Conservation (phyloP, 2,329 filamentous ascomycete genomes). For the Tolypocladium cylindrosporum region DNA sequence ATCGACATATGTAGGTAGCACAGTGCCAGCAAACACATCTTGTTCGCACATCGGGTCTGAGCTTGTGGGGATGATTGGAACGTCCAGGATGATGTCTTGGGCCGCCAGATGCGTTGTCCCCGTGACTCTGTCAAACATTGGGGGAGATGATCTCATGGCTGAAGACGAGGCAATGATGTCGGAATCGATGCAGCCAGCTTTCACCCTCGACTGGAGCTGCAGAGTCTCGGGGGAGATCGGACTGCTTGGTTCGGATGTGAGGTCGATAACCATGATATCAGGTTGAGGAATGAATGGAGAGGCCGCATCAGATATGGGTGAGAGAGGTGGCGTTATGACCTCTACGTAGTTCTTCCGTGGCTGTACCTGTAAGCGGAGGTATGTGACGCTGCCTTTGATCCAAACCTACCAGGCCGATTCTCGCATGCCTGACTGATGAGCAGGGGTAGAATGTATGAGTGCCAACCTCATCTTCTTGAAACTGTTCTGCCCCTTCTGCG, state of each 20-base stretch:
- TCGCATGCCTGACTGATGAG: background rate
- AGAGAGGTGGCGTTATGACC: conserved; percentile 16
- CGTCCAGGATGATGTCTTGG: conserved; percentile 10
- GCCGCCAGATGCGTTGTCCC: background rate
- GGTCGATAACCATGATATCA: conserved; percentile 12
- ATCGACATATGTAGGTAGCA: background rate
- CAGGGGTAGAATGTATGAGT: no score
- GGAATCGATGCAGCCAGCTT: conserved; percentile 10
- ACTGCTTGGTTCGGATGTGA: conserved; percentile 20
- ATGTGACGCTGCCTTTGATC: background rate
- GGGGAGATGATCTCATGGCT: conserved; percentile 8
- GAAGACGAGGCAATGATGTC: conserved; percentile 6
- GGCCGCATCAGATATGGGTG: conserved; percentile 12
- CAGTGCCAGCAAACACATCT: background rate
- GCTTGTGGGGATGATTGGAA: conserved; percentile 11
- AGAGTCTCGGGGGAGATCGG: conserved; percentile 5
- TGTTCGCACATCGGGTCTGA: conserved; percentile 1
- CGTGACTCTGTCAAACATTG: background rate
- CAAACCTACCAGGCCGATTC: background rate
- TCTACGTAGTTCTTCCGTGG: background rate
- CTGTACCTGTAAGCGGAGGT: background rate
- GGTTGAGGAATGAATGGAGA: conserved; percentile 11
- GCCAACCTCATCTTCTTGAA: background rate
- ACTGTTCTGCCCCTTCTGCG: background rate
- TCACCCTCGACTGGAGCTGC: conserved; percentile 4